A percentile compares a stretch with the other conserved stretches of the same genome.
phyloP scores from a whole-genome alignment of 106 monocot species.

The Platanthera zijinensis region DNA sequence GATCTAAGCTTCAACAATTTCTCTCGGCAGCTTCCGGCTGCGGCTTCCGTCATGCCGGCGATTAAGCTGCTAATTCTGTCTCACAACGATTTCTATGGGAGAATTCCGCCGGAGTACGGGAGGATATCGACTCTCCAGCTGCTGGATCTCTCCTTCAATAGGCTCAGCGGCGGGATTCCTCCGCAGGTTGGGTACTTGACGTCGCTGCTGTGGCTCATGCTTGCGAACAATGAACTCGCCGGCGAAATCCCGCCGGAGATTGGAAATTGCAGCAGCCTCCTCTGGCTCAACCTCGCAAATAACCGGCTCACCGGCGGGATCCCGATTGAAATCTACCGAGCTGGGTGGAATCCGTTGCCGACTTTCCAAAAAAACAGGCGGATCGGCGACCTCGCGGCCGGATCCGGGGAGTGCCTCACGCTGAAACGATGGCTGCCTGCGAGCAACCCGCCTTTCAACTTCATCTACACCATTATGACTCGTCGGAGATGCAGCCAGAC shows the following conservation, averaged over 20 bases:
- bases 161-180: conserved; percentile 57
- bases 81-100: conserved; percentile 50
- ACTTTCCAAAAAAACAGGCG: conserved; percentile 50
- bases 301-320: conserved; percentile 50
- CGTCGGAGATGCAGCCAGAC: conserved; percentile 36
- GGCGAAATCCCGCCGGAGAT: conserved; percentile 72
- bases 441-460: conserved; percentile 65
- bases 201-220: conserved; percentile 70
- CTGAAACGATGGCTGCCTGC: conserved; percentile 73
- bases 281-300: conserved; percentile 74
- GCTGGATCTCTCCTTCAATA: conserved; percentile 65
- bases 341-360: conserved; percentile 37
- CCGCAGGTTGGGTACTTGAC: conserved; percentile 48
- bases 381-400: background rate
- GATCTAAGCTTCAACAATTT: conserved; percentile 77
- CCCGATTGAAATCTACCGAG: conserved; percentile 32
- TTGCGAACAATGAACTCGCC: conserved; percentile 46
- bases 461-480: conserved; percentile 54
- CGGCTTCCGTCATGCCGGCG: conserved; percentile 22
- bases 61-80: conserved; percentile 55
- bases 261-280: conserved; percentile 62
- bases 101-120: conserved; percentile 46
- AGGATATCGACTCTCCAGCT: conserved; percentile 35
- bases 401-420: conserved; percentile 58
- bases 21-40: conserved; percentile 38